Evolutionary conservation across 192 early-diverging fungal genomes (phyloP).

Genomic region (Phlyctochytrium arcticum): DNA sequence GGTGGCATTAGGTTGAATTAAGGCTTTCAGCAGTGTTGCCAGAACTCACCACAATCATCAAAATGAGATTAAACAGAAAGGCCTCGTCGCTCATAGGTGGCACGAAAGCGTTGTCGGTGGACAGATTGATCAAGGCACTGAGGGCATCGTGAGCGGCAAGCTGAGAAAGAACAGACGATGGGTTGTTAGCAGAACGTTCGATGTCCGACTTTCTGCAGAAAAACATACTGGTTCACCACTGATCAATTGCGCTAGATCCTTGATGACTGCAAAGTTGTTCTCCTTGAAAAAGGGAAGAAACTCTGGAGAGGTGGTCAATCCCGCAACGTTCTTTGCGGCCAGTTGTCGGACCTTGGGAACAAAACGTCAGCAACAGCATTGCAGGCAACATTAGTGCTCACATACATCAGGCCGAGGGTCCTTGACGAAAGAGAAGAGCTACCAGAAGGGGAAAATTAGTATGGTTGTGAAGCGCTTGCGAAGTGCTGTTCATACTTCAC

Average conservation of each 20-base stretch:
- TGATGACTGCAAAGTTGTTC: slow-evolving; percentile 53
- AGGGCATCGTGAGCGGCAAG: slow-evolving; percentile 79
- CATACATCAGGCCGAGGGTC: slow-evolving; percentile 70
- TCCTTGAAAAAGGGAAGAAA: slow-evolving; percentile 56
- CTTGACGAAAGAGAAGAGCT: slow-evolving; percentile 71
- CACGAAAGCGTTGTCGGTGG: slow-evolving; percentile 60
- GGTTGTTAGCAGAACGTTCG: background rate
- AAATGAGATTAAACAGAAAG: slow-evolving; percentile 65
- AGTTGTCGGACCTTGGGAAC: slow-evolving; percentile 64
- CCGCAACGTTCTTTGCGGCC: slow-evolving; percentile 72
- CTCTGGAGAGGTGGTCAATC: slow-evolving; percentile 63
- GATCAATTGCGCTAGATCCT: slow-evolving; percentile 63
- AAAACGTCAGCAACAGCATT: background rate
- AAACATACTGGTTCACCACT: slow-evolving; percentile 63
- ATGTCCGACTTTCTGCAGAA: background rate
- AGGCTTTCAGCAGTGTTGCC: too few relatives aligned
- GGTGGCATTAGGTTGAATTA: too few relatives aligned
- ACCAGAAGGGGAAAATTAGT: too few relatives aligned
- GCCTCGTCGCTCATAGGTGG: slow-evolving; percentile 64
- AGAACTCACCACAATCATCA: slow-evolving; percentile 61
- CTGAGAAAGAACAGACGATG: slow-evolving; percentile 49
- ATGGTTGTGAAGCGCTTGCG: too few relatives aligned
- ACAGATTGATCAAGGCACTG: slow-evolving; percentile 79
- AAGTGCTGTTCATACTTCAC: too few relatives aligned
- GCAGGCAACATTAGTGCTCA: background rate